These are phyloP conservation scores for Diospyros kaki DNA, from an alignment of 148 eudicot species.

Conservation along the genomic window DNA sequence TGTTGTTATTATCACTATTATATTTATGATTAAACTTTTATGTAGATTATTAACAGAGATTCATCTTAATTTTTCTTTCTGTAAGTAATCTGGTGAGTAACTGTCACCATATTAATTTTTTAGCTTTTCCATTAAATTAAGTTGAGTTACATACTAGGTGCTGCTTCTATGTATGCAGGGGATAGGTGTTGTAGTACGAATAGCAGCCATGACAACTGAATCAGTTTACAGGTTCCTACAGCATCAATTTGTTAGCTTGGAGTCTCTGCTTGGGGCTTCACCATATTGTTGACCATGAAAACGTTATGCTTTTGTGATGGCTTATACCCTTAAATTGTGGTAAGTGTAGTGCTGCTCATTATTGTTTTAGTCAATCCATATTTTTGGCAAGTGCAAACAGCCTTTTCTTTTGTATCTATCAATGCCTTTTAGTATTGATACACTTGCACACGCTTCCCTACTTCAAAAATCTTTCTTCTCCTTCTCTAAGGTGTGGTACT, in stretches of 20 bases:
- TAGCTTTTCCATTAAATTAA: slow-evolving; percentile 6
- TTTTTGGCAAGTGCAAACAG: no score
- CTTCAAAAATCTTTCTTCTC: no score
- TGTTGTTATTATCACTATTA: not conserved
- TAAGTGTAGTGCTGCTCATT: not conserved
- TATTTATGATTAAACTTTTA: no score
- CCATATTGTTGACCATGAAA: slow-evolving; percentile 39
- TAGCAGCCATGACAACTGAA: slow-evolving; percentile 77
- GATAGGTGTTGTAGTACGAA: slow-evolving; percentile 56
- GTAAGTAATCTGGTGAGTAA: no score
- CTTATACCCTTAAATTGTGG: slow-evolving; percentile 1
- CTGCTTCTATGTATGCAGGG: slow-evolving; percentile 40
- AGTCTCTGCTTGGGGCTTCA: slow-evolving; percentile 59
- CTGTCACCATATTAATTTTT: not conserved
- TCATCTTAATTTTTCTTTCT: no score
- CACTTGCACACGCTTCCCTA: no score
- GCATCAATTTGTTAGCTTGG: slow-evolving; percentile 55
- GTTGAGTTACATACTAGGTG: not conserved
- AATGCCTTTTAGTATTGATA: no score
- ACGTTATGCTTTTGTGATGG: slow-evolving; percentile 2
- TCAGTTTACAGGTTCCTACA: slow-evolving; percentile 68
- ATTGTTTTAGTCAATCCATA: not conserved
- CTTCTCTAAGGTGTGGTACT: no score
- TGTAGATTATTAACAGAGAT: no score
- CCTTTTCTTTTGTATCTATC: no score